A percentile compares a stretch with the other conserved stretches of the same genome.
Evolutionary conservation across 805 yeast genomes (phyloP).

Genomic region (Starmera pachycereana): DNA sequence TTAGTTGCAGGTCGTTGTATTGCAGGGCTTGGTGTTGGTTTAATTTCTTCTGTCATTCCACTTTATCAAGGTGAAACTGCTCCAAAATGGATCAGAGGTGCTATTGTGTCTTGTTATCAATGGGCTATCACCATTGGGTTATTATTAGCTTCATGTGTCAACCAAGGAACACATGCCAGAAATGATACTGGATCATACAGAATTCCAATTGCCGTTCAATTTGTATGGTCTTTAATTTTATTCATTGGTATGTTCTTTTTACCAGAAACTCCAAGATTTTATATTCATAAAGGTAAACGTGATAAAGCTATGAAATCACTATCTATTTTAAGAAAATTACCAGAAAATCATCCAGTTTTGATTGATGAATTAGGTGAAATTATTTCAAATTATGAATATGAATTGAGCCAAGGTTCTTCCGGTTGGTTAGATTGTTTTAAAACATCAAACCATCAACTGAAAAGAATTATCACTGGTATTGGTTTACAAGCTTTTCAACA

Average conservation of each 20-base stretch:
- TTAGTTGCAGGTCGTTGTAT: conserved; percentile 61
- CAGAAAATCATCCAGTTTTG: conserved; percentile 32
- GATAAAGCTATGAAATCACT: conserved; percentile 50
- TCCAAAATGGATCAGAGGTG: conserved; percentile 72
- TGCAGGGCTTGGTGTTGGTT: conserved; percentile 68
- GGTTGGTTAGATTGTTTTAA: conserved; percentile 25
- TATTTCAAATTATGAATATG: conserved; percentile 36
- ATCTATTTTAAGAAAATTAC: conserved; percentile 41
- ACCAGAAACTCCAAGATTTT: conserved; percentile 73
- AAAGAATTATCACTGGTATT: conserved; percentile 32
- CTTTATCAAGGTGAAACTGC: conserved; percentile 73
- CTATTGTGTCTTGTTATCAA: conserved; percentile 68
- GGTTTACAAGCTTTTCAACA: conserved; percentile 45
- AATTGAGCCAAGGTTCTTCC: conserved; percentile 20
- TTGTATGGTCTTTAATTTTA: conserved; percentile 57
- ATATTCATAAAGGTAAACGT: conserved; percentile 42
- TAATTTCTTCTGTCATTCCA: conserved; percentile 63
- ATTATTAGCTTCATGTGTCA: conserved; percentile 57
- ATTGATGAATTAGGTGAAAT: conserved; percentile 37
- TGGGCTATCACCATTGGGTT: conserved; percentile 66
- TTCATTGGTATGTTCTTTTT: conserved; percentile 52
- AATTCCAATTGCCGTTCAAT: conserved; percentile 65
- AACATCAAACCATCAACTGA: conserved; percentile 27
- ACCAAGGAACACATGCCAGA: conserved; percentile 53
- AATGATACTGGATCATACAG: conserved; percentile 52